These are phyloP conservation scores for Solanum peruvianum DNA, from an alignment of 257 asterid species.

Conservation along the genomic window DNA sequence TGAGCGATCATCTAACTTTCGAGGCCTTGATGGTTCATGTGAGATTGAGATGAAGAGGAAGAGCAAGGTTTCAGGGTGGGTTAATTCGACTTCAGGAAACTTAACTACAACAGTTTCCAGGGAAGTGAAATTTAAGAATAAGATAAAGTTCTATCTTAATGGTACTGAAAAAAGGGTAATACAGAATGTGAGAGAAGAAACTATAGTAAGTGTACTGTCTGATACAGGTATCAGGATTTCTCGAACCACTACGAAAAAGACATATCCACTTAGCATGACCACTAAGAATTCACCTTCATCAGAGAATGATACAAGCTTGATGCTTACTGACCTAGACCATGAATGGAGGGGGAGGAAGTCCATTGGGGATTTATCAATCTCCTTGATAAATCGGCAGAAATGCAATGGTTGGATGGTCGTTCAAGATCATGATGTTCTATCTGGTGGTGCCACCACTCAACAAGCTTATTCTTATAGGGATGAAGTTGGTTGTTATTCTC, in stretches of 20 bases:
- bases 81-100: constrained; percentile 60
- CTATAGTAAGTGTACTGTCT: constrained; percentile 15
- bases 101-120: constrained; percentile 28
- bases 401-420: constrained; percentile 62
- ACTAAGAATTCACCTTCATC: constrained; percentile 20
- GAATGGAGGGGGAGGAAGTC: constrained; percentile 29
- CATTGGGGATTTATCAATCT: constrained; percentile 5
- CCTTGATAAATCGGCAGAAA: constrained; percentile 26
- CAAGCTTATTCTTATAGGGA: constrained; percentile 31
- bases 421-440: constrained; percentile 39
- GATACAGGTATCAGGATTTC: constrained; percentile 8
- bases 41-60: constrained; percentile 37
- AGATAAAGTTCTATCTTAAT: constrained; percentile 20
- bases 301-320: constrained; percentile 15
- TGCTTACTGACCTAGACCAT: constrained; percentile 28
- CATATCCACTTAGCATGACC: constrained; percentile 37
- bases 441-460: constrained; percentile 40
- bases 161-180: constrained; percentile 39
- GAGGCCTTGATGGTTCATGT: constrained; percentile 41
- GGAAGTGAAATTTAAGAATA: constrained; percentile 37
- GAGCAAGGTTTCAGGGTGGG: constrained; percentile 61
- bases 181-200: constrained; percentile 37
- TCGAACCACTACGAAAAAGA: constrained; percentile 2
- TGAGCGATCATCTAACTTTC: constrained; percentile 18
- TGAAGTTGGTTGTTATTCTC: constrained; percentile 27